Evolutionary conservation across 805 yeast species (phyloP).

Genomic region (Cyberlindnera xishuangbannaensis): DNA sequence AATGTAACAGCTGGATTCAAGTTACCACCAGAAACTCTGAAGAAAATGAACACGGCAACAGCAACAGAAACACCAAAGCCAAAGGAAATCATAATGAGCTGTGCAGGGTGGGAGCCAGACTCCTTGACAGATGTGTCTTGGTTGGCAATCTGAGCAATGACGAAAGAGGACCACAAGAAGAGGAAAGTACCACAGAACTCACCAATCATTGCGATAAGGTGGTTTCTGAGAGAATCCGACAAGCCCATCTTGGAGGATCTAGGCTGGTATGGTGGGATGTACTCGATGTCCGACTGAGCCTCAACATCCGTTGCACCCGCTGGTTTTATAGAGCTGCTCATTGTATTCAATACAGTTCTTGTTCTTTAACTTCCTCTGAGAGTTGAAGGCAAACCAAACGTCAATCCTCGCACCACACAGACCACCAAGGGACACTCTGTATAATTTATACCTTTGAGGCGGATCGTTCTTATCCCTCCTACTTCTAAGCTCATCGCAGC

Average conservation of each 20-base stretch:
- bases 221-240: conserved; percentile 46
- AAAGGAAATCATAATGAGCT: conserved; percentile 70
- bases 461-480: too few relatives aligned
- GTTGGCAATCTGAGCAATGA: conserved; percentile 82
- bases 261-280: conserved; percentile 34
- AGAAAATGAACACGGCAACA: conserved; percentile 63
- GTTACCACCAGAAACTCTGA: conserved; percentile 82
- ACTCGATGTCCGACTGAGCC: conserved; percentile 32
- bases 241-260: conserved; percentile 33
- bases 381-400: too few relatives aligned
- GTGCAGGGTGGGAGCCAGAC: conserved; percentile 53
- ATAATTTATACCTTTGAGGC: too few relatives aligned
- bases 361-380: too few relatives aligned
- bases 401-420: too few relatives aligned
- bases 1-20: conserved; percentile 86
- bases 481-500: neutral
- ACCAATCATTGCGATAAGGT: conserved; percentile 62
- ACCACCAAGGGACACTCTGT: too few relatives aligned
- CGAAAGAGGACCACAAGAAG: conserved; percentile 75
- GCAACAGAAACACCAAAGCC: conserved; percentile 86
- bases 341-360: neutral
- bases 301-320: conserved; percentile 18
- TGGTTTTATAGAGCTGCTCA: too few relatives aligned
- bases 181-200: conserved; percentile 85
- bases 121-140: conserved; percentile 34